Base-by-base conservation (phyloP, 2,329 filamentous ascomycete genomes). In the Diaporthe eres region DNA sequence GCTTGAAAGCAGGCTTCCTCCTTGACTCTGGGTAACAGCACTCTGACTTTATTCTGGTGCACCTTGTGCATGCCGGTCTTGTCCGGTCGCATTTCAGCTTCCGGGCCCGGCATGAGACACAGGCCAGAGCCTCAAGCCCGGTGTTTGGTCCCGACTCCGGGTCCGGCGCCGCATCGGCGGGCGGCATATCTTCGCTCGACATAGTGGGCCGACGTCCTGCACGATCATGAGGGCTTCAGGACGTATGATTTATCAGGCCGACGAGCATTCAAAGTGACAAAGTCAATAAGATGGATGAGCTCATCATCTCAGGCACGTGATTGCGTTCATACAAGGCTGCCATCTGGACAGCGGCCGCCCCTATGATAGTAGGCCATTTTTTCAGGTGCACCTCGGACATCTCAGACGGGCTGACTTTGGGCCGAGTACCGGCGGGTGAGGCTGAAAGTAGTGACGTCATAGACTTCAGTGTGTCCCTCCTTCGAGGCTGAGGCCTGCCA, bases 11-110 rank as follows among this genome's bases (percentile, higher is more conserved):
- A 74, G 95, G 94, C 86, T 98, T 98, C 85, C 95, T 93, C 81
- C 95, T 90, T 74, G 95, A 94, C 85, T 97, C 95, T 77, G 97
- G 96, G 83, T 98, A 98, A 74, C 94, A 90, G 84, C 96, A 98
- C 72, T 94, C 92, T 82, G 93, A 92, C 71, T 92, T 90, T 63
- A 96, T 85, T 78, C 94, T 91, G 72, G 90, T 87, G 83, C 96
- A 98, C 28, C 95, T 96, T 57, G 92, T 91, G 81, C 96, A 98
- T 37, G 91, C 90, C 22, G 95, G 95, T 81, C 92, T 94, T 63
- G 87, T 88, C 42, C 95, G 94, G 84, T 98, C 95, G 85, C 96
- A 98, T 84, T 94, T 94, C 79, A 98, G 87, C 85, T 98, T 98
- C 79, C 95, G 90, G 81, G 93, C 93, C 78, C 96, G 90, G 83